Evolutionary conservation across 768 basidiomycete genomes (phyloP), one percentile per base, ranked within the genome.

Genomic region (Russula emetica): DNA sequence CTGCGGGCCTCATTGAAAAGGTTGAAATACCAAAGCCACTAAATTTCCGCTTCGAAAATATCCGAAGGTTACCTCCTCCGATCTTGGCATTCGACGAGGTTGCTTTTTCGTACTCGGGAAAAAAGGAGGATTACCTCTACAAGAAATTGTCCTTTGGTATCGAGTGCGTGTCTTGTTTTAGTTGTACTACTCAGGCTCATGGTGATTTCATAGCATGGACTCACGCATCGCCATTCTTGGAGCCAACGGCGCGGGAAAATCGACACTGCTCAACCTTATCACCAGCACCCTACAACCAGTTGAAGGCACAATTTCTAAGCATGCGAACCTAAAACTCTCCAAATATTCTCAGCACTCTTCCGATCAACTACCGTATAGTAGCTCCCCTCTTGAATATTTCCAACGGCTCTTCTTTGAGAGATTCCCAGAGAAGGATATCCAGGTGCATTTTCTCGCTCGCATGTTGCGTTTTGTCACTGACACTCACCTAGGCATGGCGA

Each of bases 291-390:
- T 95, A 44, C 87, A 89, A 62, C 94, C 96, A 1, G 77, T 77
- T 67, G 83, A 89, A 74, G 97, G 97, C 56, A 93, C 92, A 44
- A 74, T 99, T 69, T 90, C 90, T 55, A 92, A 92, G 71, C 97
- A 99, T 74, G 79, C 88, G 49, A 82, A 80, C 22, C 83, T 99
- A 70, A 99, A 99, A 76, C 85, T 99, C 63, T 92, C 94, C 69
- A 99, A 98, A 76, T 99, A 99, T 81, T 94, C 91, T 6, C 97
- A 99, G 78, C 97, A 99, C 79, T 92, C 90, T 59, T 95, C 97
- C 32, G 97, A 99, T 76, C 97, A 99, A 75, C 85, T 99, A 11
- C 97, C 97, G 28, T 99, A 97, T 76, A 87, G 95, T 66, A 83
- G 83, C 73, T 80, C 85, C 28, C 95, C 97, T 3, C 81, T 98